Percentiles rank a stretch among this genome's conserved stretches.
phyloP scores from a whole-genome alignment of 495 filamentous ascomycete genomes.

The Trichoderma gamsii region DNA sequence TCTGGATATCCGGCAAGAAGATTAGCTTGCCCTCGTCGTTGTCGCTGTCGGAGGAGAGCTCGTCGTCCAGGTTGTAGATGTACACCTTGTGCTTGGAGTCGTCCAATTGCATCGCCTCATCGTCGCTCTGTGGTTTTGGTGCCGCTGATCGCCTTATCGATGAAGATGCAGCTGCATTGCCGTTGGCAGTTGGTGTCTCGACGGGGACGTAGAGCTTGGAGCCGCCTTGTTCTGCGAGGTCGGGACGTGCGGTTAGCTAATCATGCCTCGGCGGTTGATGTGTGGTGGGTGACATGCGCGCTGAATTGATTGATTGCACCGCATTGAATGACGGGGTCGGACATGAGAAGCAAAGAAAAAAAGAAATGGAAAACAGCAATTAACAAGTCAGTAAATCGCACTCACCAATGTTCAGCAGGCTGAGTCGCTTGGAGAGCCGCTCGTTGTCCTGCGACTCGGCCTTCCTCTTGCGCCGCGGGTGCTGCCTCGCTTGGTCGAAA shows the following conservation, averaged over 20 bases:
- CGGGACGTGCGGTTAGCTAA: conserved; percentile 2
- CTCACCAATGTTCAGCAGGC: conserved; percentile 72
- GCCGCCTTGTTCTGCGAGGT: conserved; percentile 44
- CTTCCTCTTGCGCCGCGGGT: conserved; percentile 45
- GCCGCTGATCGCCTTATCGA: not conserved
- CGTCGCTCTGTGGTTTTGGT: conserved; percentile 22
- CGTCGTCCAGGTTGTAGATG: conserved; percentile 83
- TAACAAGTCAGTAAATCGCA: conserved; percentile 24
- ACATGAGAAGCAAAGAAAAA: conserved; percentile 7
- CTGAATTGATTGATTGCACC: not conserved
- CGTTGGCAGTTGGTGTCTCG: conserved; percentile 24
- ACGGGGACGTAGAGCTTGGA: conserved; percentile 52
- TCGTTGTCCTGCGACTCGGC: conserved; percentile 47
- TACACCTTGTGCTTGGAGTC: conserved; percentile 81
- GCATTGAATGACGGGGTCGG: conserved; percentile 20
- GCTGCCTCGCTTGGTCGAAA: conserved; percentile 24
- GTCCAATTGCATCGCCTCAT: conserved; percentile 78
- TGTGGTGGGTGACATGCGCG: no score
- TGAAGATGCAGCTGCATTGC: not conserved
- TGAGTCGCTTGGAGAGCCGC: conserved; percentile 71
- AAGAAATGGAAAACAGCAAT: not conserved
- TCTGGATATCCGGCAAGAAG: conserved; percentile 80
- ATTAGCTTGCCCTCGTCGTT: conserved; percentile 52
- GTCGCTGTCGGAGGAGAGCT: conserved; percentile 58
- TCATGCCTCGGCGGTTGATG: not conserved